Conservation (phyloP, 1,139 yeast genomes). For the Lodderomyces theae region DNA sequence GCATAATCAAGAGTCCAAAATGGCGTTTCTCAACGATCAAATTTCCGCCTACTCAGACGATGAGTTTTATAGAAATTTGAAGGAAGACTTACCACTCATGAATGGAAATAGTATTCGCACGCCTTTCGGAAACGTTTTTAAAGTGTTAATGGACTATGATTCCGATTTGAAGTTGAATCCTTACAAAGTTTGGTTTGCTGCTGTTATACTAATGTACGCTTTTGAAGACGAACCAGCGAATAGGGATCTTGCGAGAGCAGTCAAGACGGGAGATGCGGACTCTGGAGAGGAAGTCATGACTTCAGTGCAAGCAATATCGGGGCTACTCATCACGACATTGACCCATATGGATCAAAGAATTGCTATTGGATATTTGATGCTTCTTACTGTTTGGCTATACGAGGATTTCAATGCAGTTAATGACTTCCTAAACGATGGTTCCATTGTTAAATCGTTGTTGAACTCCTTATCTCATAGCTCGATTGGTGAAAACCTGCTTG, state of each 20-base stretch:
- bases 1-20: slow-evolving; percentile 61
- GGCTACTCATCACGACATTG: slow-evolving; percentile 66
- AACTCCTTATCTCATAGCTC: slow-evolving; percentile 65
- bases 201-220: slow-evolving; percentile 60
- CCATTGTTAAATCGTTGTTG: slow-evolving; percentile 64
- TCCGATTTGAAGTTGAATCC: slow-evolving; percentile 78
- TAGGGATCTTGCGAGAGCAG: slow-evolving; percentile 47
- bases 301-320: slow-evolving; percentile 78
- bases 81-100: slow-evolving; percentile 3
- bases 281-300: slow-evolving; percentile 73
- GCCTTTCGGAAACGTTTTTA: slow-evolving; percentile 55
- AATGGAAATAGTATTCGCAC: slow-evolving; percentile 15
- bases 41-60: slow-evolving; percentile 43
- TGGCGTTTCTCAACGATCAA: slow-evolving; percentile 64
- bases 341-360: slow-evolving; percentile 69
- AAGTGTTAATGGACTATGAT: slow-evolving; percentile 74
- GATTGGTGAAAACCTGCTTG: slow-evolving; percentile 54
- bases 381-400: slow-evolving; percentile 73
- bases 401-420: slow-evolving; percentile 76
- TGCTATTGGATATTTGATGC: slow-evolving; percentile 74
- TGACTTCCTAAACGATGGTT: slow-evolving; percentile 68
- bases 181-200: slow-evolving; percentile 83
- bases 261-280: slow-evolving; percentile 65
- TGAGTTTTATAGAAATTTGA: slow-evolving; percentile 15
- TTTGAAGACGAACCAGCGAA: slow-evolving; percentile 59